A percentile compares a stretch with the other conserved stretches of the same genome.
These are phyloP conservation scores for Calonectria hawksworthii DNA, from an alignment of 2,329 filamentous ascomycete genomes.

Conservation along the genomic window DNA sequence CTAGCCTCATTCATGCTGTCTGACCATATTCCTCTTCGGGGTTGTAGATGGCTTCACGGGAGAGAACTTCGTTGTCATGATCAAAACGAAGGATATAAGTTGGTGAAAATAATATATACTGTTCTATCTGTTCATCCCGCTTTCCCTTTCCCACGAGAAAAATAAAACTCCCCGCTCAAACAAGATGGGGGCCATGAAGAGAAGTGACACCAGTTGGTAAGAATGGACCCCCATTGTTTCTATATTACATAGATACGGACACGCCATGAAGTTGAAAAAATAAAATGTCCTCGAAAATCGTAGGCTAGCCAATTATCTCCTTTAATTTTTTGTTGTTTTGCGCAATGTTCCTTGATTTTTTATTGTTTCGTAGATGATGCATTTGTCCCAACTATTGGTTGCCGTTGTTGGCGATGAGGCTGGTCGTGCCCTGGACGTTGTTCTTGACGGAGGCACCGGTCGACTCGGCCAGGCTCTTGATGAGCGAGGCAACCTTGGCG, in stretches of 20 bases:
- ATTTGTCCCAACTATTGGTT: constrained; percentile 44
- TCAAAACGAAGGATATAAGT: constrained; percentile 17
- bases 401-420: constrained; percentile 71
- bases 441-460: constrained; percentile 60
- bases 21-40: background rate
- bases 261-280: constrained; percentile 32
- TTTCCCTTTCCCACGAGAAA: constrained; percentile 21
- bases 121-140: constrained; percentile 26
- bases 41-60: background rate
- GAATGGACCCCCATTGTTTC: constrained; percentile 27
- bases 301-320: constrained; percentile 35
- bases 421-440: constrained; percentile 62
- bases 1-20: background rate
- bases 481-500: constrained; percentile 58
- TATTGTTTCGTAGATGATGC: constrained; percentile 17
- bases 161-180: constrained; percentile 14
- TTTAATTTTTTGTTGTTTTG: background rate
- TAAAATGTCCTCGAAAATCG: constrained; percentile 33
- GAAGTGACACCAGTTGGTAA: constrained; percentile 23
- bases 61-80: background rate
- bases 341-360: background rate
- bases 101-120: constrained; percentile 25
- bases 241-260: constrained; percentile 43
- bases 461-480: constrained; percentile 66
- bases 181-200: constrained; percentile 18